Conservation (phyloP, 306 rosid genomes). For the Pachyrhizus erosus region DNA sequence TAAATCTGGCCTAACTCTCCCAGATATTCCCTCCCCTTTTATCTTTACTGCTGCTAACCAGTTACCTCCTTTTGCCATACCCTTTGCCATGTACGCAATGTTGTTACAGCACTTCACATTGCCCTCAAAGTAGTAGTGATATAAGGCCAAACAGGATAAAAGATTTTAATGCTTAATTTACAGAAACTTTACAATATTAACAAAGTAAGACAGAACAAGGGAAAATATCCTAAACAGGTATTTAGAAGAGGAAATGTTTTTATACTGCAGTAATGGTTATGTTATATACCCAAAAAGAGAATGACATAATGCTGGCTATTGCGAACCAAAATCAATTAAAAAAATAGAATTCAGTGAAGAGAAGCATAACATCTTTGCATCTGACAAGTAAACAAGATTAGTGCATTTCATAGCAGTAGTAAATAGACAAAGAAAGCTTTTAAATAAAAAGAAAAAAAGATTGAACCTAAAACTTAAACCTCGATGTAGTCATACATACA, state of each 20-base stretch:
- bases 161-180: slow-evolving; percentile 4
- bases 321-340: slow-evolving; percentile 21
- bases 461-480: slow-evolving; percentile 4
- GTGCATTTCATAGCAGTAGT: slow-evolving; percentile 38
- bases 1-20: too few relatives aligned
- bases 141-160: background rate
- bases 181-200: background rate
- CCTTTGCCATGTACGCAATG: too few relatives aligned
- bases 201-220: background rate
- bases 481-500: slow-evolving; percentile 56
- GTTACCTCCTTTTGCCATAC: too few relatives aligned
- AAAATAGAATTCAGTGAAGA: background rate
- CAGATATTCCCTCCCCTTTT: too few relatives aligned
- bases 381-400: background rate
- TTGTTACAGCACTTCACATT: too few relatives aligned
- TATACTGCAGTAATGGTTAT: slow-evolving; percentile 9
- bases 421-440: slow-evolving; percentile 13
- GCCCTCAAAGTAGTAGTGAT: slow-evolving; percentile 9
- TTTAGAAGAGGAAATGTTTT: background rate
- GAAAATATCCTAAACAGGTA: background rate
- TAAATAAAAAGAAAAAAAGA: background rate
- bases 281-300: slow-evolving; percentile 4
- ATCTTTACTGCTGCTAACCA: too few relatives aligned
- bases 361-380: background rate
- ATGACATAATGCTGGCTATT: background rate